A percentile compares a stretch with the other conserved stretches of the same genome.
Evolutionary conservation across 768 basidiomycete species (phyloP).

Genomic region (Solioccasus polychromus): DNA sequence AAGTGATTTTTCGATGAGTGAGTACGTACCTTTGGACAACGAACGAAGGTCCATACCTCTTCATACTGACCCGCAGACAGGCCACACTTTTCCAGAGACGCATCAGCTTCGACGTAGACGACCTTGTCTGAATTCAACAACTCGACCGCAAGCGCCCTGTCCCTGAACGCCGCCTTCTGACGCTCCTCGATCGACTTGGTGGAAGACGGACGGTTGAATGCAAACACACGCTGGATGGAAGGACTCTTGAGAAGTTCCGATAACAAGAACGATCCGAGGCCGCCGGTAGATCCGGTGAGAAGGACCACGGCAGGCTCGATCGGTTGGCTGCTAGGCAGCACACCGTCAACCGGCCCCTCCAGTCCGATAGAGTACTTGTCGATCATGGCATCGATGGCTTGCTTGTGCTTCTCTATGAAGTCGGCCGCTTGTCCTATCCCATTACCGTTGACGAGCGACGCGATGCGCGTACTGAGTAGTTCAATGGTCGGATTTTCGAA

Average conservation of each 20-base stretch:
- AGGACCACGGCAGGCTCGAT: conserved; percentile 28
- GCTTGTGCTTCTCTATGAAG: conserved; percentile 8
- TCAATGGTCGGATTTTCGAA: conserved; percentile 41
- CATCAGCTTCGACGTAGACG: conserved; percentile 34
- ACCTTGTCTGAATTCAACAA: conserved; percentile 33
- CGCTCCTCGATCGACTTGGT: conserved; percentile 18
- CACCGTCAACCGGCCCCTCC: conserved; percentile 9
- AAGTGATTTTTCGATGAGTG: too few species aligned
- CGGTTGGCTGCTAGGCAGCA: conserved; percentile 4
- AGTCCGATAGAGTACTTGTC: conserved; percentile 35
- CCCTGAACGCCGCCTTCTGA: conserved; percentile 29
- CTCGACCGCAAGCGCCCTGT: conserved; percentile 27
- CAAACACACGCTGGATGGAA: conserved; percentile 29
- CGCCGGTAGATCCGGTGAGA: conserved; percentile 41
- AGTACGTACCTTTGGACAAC: too few species aligned
- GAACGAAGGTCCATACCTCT: too few species aligned
- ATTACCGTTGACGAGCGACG: conserved; percentile 4
- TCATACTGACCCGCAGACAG: conserved; percentile 21
- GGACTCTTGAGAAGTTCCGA: conserved; percentile 23
- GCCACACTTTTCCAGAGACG: conserved; percentile 28
- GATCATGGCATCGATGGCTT: conserved; percentile 37
- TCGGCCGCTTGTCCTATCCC: background rate
- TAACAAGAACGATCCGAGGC: conserved; percentile 38
- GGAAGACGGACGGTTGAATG: conserved; percentile 31
- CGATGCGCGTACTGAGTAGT: conserved; percentile 27